These are phyloP conservation scores for Russula earlei DNA, from an alignment of 768 basidiomycete species.

Conservation along the genomic window DNA sequence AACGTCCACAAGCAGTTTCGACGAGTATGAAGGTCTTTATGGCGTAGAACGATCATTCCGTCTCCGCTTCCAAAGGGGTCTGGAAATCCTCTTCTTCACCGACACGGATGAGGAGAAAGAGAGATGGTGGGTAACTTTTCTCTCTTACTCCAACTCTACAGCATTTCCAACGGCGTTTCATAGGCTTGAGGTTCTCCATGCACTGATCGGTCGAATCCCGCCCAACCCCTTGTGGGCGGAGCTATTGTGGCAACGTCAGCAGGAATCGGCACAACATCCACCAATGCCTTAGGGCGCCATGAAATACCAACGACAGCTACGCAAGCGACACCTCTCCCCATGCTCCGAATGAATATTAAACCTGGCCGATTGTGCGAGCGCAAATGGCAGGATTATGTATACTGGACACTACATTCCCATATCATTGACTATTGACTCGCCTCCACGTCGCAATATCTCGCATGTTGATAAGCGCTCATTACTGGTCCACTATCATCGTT, in stretches of 20 bases:
- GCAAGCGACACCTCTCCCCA: conserved; percentile 14
- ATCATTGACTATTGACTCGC: conserved; percentile 16
- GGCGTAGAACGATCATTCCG: conserved; percentile 80
- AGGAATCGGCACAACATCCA: conserved; percentile 30
- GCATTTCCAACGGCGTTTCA: neutral
- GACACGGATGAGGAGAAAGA: conserved; percentile 84
- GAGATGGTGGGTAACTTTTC: conserved; percentile 53
- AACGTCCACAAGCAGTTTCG: conserved; percentile 31
- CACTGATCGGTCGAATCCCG: conserved; percentile 82
- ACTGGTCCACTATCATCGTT: conserved; percentile 12
- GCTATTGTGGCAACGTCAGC: conserved; percentile 75
- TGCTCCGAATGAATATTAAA: neutral
- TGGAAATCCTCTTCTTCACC: conserved; percentile 84
- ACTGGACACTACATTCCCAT: neutral
- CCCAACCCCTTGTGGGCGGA: conserved; percentile 93
- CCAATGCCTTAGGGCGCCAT: neutral
- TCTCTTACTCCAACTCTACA: neutral
- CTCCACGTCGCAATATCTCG: conserved; percentile 3
- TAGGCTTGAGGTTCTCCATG: conserved; percentile 81
- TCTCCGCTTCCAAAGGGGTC: conserved; percentile 63
- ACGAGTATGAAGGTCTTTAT: conserved; percentile 56
- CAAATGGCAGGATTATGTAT: conserved; percentile 14
- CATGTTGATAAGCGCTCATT: conserved; percentile 15
- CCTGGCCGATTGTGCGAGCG: conserved; percentile 5
- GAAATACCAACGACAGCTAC: neutral